Percentiles rank a stretch among this genome's conserved stretches.
These are phyloP conservation scores for Nitzschia sp. DNA, from an alignment of 108 stramenopile genomes.

Conservation along the genomic window DNA sequence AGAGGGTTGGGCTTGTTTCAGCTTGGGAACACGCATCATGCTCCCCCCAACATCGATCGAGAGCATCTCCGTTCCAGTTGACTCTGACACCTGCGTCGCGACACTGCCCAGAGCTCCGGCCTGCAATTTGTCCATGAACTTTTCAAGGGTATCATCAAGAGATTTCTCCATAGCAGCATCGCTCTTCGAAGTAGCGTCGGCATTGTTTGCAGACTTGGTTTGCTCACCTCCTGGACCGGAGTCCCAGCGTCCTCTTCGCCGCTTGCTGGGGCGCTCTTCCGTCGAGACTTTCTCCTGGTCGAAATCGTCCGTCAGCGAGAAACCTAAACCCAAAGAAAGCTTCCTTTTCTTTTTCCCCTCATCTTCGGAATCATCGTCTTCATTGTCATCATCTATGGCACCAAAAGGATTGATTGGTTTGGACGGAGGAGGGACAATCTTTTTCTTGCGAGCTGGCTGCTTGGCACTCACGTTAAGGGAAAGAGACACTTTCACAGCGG, in stretches of 20 bases:
- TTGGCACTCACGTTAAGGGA: conserved; percentile 16
- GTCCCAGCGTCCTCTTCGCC: conserved; percentile 60
- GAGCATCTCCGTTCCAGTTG: conserved; percentile 20
- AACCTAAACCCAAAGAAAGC: conserved; percentile 20
- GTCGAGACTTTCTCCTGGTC: conserved; percentile 16
- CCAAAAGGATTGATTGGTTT: conserved; percentile 39
- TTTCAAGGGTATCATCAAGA: conserved; percentile 70
- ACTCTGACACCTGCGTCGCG: conserved; percentile 31
- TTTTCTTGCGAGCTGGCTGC: conserved; percentile 25
- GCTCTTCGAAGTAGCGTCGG: neutral
- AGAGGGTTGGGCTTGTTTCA: conserved; percentile 17
- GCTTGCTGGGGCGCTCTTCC: conserved; percentile 40
- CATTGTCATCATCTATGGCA: conserved; percentile 26
- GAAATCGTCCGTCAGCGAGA: conserved; percentile 13
- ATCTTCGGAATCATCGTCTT: conserved; percentile 26
- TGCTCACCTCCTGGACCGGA: conserved; percentile 4
- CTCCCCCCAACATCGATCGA: conserved; percentile 46
- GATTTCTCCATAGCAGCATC: conserved; percentile 4
- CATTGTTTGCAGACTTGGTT: neutral
- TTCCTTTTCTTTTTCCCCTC: conserved; percentile 13
- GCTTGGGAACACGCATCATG: conserved; percentile 45
- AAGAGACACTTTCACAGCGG: conserved; percentile 35
- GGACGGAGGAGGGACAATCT: conserved; percentile 1
- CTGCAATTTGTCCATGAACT: conserved; percentile 83
- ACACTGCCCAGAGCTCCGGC: conserved; percentile 66